A percentile compares a stretch with the other conserved stretches of the same genome.
Conservation (phyloP, 2,329 filamentous ascomycete species). For the Cladosporium halotolerans region DNA sequence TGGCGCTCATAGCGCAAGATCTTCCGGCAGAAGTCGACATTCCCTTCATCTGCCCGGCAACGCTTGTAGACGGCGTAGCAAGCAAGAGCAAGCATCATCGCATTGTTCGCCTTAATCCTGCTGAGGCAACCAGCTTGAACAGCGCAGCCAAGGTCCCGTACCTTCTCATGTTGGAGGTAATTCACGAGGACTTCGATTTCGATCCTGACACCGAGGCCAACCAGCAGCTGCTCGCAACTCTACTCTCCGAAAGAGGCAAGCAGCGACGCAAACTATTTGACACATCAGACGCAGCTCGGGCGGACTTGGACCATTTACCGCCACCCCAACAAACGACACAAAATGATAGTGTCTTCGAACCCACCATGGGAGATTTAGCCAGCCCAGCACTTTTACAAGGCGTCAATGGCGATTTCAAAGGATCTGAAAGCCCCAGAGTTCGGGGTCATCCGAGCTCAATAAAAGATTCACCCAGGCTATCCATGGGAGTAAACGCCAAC, state of each 20-base stretch:
- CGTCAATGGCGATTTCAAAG: slow-evolving; percentile 44
- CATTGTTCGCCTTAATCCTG: slow-evolving; percentile 75
- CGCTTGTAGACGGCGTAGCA: slow-evolving; percentile 64
- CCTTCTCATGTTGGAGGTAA: slow-evolving; percentile 74
- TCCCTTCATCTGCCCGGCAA: slow-evolving; percentile 72
- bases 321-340: slow-evolving; percentile 38
- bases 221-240: slow-evolving; percentile 55
- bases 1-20: slow-evolving; percentile 74
- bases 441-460: slow-evolving; percentile 18
- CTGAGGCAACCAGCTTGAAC: slow-evolving; percentile 77
- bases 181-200: slow-evolving; percentile 77
- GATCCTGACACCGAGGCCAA: slow-evolving; percentile 70
- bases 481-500: slow-evolving; percentile 56
- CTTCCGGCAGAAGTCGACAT: slow-evolving; percentile 79
- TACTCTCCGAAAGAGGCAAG: slow-evolving; percentile 60
- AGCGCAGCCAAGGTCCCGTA: slow-evolving; percentile 84
- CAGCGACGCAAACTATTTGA: slow-evolving; percentile 47
- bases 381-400: slow-evolving; percentile 64
- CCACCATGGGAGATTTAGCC: slow-evolving; percentile 69
- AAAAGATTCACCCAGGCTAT: slow-evolving; percentile 47
- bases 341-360: slow-evolving; percentile 75
- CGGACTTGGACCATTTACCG: slow-evolving; percentile 32
- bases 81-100: slow-evolving; percentile 72
- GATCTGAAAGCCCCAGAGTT: slow-evolving; percentile 39
- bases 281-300: slow-evolving; percentile 56